These are phyloP conservation scores for Cantharellus cinnabarinus DNA, from an alignment of 768 basidiomycete species.

Conservation along the genomic window DNA sequence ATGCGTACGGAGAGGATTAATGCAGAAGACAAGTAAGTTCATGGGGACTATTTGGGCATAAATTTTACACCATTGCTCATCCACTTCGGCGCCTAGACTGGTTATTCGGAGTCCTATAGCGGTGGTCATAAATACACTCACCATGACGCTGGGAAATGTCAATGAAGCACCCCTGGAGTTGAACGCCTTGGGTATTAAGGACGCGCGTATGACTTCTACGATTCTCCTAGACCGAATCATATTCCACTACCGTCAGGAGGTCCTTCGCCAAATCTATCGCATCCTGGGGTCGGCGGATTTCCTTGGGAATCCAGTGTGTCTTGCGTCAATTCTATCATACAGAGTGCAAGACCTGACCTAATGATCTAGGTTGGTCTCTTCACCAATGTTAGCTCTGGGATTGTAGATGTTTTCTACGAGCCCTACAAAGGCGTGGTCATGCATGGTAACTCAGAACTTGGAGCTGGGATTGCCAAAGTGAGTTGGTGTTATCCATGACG, in stretches of 20 bases:
- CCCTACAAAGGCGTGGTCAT: constrained; percentile 93
- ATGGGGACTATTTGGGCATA: not conserved
- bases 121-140: constrained; percentile 80
- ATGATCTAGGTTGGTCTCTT: constrained; percentile 49
- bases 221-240: constrained; percentile 69
- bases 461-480: constrained; percentile 86
- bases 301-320: constrained; percentile 16
- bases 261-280: constrained; percentile 83
- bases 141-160: constrained; percentile 93
- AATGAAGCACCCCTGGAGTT: constrained; percentile 88
- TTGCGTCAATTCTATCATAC: not conserved
- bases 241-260: constrained; percentile 86
- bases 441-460: constrained; percentile 87
- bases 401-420: constrained; percentile 96
- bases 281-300: constrained; percentile 98
- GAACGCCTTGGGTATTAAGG: constrained; percentile 85
- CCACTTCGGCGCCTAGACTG: constrained; percentile 7
- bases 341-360: constrained; percentile 56
- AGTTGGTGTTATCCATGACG: constrained; percentile 3
- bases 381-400: constrained; percentile 93
- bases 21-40: constrained; percentile 72
- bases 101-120: constrained; percentile 66
- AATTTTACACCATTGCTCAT: not conserved
- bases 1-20: constrained; percentile 91
- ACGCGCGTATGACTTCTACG: constrained; percentile 71